Evolutionary conservation across 2,329 filamentous ascomycete species (phyloP).

Genomic region (Exophiala calicioides): DNA sequence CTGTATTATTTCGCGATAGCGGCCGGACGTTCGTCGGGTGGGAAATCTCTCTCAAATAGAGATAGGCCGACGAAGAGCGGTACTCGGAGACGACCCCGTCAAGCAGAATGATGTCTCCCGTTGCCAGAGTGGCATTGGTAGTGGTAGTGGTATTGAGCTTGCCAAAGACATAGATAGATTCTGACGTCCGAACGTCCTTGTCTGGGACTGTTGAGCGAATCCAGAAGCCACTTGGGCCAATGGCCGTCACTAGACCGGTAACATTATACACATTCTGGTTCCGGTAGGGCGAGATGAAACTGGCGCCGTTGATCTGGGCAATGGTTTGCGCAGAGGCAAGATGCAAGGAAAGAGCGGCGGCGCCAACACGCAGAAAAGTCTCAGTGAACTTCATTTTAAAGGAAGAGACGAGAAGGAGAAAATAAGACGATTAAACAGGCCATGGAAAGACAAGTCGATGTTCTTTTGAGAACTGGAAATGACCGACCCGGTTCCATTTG

Average conservation of each 20-base stretch:
- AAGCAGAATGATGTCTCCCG: constrained; percentile 65
- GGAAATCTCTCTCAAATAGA: constrained; percentile 65
- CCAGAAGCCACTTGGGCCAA: constrained; percentile 63
- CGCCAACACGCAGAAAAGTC: constrained; percentile 4
- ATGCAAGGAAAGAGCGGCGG: constrained; percentile 33
- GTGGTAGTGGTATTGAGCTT: constrained; percentile 6
- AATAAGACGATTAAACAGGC: too few species aligned
- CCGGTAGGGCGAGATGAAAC: constrained; percentile 62
- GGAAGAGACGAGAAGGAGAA: too few species aligned
- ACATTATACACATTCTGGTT: constrained; percentile 60
- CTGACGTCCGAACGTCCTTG: constrained; percentile 59
- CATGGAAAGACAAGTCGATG: too few species aligned
- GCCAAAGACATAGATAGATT: constrained; percentile 67
- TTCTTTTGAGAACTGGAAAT: too few species aligned
- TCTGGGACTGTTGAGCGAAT: constrained; percentile 62
- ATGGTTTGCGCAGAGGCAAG: constrained; percentile 46
- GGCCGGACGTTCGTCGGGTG: constrained; percentile 57
- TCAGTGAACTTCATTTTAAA: constrained; percentile 13
- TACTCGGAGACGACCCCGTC: constrained; percentile 61
- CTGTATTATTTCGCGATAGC: constrained; percentile 55
- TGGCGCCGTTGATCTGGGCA: constrained; percentile 66
- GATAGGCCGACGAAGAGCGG: constrained; percentile 57
- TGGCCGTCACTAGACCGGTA: constrained; percentile 65
- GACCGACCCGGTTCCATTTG: too few species aligned
- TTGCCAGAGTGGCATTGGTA: constrained; percentile 46